Evolutionary conservation across 2,329 filamentous ascomycete genomes (phyloP).

Genomic region (Fusarium domesticum): DNA sequence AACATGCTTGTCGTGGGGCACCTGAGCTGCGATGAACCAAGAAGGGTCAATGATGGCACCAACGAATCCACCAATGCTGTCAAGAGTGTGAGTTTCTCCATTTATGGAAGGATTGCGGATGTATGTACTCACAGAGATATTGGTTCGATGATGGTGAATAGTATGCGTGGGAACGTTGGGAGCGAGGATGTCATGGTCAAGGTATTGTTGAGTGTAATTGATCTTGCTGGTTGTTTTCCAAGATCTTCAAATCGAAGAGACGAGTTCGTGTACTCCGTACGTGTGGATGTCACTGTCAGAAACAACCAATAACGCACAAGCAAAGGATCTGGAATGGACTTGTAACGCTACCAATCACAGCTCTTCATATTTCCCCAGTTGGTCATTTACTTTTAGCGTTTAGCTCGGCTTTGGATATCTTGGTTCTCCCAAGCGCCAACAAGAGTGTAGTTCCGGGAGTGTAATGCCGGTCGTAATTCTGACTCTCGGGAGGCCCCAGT

Average conservation of each 20-base stretch:
- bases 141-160: slow-evolving; percentile 68
- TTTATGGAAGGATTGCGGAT: neutral
- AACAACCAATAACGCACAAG: no score
- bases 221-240: no score
- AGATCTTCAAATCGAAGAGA: no score
- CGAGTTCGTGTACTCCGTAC: neutral
- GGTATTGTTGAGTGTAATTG: neutral
- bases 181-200: slow-evolving; percentile 58
- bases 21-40: slow-evolving; percentile 64
- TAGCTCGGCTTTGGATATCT: no score
- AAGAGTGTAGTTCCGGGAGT: no score
- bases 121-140: slow-evolving; percentile 56
- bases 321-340: no score
- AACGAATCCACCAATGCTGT: slow-evolving; percentile 58
- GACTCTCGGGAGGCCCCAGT: no score
- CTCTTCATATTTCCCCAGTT: no score
- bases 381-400: no score
- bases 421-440: no score
- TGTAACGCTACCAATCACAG: no score
- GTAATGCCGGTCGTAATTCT: no score
- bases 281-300: neutral
- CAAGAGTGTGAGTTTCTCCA: slow-evolving; percentile 5
- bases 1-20: slow-evolving; percentile 40
- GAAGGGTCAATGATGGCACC: slow-evolving; percentile 54
- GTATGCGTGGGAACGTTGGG: slow-evolving; percentile 59